Evolutionary conservation across 345 rosid genomes (phyloP).

Genomic region (Camelina sativa): DNA sequence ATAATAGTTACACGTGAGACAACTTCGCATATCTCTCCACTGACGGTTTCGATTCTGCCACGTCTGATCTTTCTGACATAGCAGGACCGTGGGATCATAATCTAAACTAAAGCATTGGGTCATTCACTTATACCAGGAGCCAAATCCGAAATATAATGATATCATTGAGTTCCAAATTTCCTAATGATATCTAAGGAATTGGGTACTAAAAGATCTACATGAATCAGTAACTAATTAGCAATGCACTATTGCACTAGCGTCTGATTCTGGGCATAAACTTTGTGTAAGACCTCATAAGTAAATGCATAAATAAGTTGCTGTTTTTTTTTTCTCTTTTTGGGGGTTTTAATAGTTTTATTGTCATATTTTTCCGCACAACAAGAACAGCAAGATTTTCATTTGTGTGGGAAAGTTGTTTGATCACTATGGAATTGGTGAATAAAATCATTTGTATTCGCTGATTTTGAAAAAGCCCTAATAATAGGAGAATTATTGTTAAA

Average conservation of each 20-base stretch:
- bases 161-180: neutral
- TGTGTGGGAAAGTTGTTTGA: conserved; percentile 12
- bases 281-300: neutral
- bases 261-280: neutral
- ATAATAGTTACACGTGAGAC: conserved; percentile 35
- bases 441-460: neutral
- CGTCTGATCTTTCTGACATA: conserved; percentile 10
- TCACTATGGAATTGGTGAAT: conserved; percentile 9
- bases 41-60: conserved; percentile 19
- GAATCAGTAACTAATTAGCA: neutral
- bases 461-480: conserved; percentile 29
- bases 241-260: neutral
- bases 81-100: conserved; percentile 31
- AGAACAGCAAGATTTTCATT: neutral
- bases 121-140: conserved; percentile 16
- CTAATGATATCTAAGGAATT: neutral
- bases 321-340: no score
- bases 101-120: neutral
- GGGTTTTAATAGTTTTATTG: no score
- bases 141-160: neutral
- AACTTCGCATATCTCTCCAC: conserved; percentile 24
- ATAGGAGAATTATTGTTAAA: conserved; percentile 34
- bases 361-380: neutral
- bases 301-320: neutral
- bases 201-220: neutral